phyloP scores from a whole-genome alignment of 495 filamentous ascomycete genomes.

The Thermochaetoides thermophila region DNA sequence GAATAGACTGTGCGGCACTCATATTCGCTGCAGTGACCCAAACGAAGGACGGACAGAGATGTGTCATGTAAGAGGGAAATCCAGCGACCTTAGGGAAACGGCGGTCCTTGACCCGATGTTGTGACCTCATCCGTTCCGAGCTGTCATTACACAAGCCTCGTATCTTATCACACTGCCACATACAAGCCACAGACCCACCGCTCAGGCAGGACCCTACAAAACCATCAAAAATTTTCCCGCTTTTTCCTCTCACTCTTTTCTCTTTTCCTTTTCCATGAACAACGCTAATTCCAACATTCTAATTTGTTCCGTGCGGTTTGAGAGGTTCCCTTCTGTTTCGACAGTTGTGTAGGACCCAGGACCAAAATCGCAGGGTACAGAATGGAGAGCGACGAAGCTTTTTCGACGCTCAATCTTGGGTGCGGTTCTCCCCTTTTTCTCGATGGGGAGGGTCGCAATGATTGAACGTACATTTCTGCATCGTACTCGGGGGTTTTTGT shows the following conservation, averaged over 20 bases:
- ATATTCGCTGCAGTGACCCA: constrained; percentile 7
- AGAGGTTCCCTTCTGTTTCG: constrained; percentile 22
- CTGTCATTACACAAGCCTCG: background rate
- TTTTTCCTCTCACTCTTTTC: constrained; percentile 10
- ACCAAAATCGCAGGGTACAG: constrained; percentile 31
- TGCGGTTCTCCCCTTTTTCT: constrained; percentile 34
- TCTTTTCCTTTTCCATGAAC: constrained; percentile 31
- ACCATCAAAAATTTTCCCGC: constrained; percentile 12
- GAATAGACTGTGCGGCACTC: constrained; percentile 22
- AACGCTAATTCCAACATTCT: constrained; percentile 40
- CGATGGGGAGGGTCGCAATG: constrained; percentile 40
- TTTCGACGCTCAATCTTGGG: constrained; percentile 39
- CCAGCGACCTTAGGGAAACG: background rate
- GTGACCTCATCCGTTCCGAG: no score
- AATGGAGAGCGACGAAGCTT: constrained; percentile 32
- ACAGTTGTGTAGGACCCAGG: constrained; percentile 20
- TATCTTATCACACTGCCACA: background rate
- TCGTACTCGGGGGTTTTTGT: no score
- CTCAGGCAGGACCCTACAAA: background rate
- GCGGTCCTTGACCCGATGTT: background rate
- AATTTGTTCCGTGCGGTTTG: constrained; percentile 25
- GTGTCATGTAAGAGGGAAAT: background rate
- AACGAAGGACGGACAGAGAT: background rate
- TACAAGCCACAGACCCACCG: background rate
- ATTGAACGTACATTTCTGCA: constrained; percentile 35